Evolutionary conservation across 352 stramenopile species (phyloP).

Genomic region (Achlya hypogyna): DNA sequence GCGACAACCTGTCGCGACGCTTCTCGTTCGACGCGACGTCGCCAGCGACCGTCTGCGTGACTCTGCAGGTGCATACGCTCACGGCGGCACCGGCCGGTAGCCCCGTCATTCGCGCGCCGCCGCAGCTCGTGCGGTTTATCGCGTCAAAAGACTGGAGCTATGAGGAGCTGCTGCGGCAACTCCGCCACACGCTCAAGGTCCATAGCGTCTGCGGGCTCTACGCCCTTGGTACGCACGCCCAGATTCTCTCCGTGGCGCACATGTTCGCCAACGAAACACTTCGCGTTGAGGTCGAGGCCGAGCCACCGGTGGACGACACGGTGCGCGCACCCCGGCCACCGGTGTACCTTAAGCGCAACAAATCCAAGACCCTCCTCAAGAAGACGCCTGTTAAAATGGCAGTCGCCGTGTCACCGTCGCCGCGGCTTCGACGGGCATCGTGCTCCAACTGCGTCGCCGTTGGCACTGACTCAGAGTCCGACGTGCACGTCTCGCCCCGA

Average conservation of each 20-base stretch:
- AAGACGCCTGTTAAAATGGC: neutral
- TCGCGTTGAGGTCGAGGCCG: conserved; percentile 54
- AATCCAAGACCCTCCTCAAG: neutral
- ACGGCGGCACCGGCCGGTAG: conserved; percentile 43
- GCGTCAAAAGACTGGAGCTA: conserved; percentile 55
- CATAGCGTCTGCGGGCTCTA: conserved; percentile 18
- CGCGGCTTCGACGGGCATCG: neutral
- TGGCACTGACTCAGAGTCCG: neutral
- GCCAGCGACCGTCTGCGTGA: neutral
- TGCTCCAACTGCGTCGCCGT: neutral
- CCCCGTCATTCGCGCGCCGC: conserved; percentile 62
- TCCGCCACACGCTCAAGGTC: conserved; percentile 1
- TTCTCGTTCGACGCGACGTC: conserved; percentile 22
- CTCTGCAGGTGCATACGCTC: conserved; percentile 8
- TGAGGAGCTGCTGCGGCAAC: conserved; percentile 48
- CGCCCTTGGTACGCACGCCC: conserved; percentile 39
- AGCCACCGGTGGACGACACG: neutral
- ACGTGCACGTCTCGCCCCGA: neutral
- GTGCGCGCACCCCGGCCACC: neutral
- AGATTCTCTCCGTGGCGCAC: conserved; percentile 64
- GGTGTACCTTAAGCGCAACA: neutral
- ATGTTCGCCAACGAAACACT: conserved; percentile 64
- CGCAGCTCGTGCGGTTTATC: conserved; percentile 51
- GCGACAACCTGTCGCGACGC: conserved; percentile 27
- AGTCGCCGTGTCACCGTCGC: neutral